phyloP scores from a whole-genome alignment of 805 yeast species.

The Candida glaebosa region DNA sequence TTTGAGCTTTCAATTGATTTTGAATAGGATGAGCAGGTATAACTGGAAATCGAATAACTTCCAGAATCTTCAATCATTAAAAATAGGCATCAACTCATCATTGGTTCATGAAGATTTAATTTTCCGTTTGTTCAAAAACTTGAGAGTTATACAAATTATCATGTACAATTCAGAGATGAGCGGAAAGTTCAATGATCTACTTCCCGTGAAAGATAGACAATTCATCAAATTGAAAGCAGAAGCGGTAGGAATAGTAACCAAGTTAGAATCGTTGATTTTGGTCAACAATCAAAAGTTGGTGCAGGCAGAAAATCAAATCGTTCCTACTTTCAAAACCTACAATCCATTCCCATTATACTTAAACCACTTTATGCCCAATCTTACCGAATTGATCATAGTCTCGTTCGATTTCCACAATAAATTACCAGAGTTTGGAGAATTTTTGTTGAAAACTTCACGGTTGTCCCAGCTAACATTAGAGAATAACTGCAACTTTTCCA shows the following conservation, averaged over 20 bases:
- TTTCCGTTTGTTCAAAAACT: conserved; percentile 20
- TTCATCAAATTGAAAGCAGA: conserved; percentile 6
- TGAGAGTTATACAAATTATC: conserved; percentile 22
- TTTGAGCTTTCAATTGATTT: conserved; percentile 23
- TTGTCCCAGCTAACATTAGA: conserved; percentile 27
- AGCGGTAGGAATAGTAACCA: neutral
- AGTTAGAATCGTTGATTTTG: conserved; percentile 18
- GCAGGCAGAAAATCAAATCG: conserved; percentile 8
- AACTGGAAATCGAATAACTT: conserved; percentile 26
- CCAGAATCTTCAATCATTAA: conserved; percentile 16
- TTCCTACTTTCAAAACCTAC: conserved; percentile 14
- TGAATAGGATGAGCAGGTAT: conserved; percentile 20
- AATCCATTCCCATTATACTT: conserved; percentile 25
- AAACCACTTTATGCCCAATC: conserved; percentile 16
- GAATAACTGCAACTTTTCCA: conserved; percentile 27
- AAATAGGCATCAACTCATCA: conserved; percentile 26
- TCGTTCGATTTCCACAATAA: conserved; percentile 29
- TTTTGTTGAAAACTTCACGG: conserved; percentile 16
- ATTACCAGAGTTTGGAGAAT: conserved; percentile 25
- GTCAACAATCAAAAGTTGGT: conserved; percentile 25
- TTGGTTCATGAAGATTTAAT: conserved; percentile 16
- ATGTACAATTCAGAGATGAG: conserved; percentile 16
- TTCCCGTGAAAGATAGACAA: conserved; percentile 14
- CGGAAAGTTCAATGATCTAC: conserved; percentile 13
- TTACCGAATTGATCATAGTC: conserved; percentile 24